Percentiles rank a stretch among this genome's conserved stretches.
Evolutionary conservation across 2,329 filamentous ascomycete species (phyloP).

Genomic region (Colletotrichum camelliae): DNA sequence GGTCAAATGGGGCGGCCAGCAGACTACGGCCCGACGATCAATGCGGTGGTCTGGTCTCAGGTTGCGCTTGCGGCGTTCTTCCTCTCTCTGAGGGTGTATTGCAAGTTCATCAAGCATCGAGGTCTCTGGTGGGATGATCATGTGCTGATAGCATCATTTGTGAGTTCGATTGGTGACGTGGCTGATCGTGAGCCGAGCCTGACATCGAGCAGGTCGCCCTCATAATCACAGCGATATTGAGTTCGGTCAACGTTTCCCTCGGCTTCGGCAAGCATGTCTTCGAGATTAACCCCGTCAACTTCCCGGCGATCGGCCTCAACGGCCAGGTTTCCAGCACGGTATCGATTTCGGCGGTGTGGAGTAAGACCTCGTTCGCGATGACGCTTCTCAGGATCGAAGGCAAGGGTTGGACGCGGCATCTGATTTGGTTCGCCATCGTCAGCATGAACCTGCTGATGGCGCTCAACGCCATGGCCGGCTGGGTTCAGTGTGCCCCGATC

Average conservation of each 20-base stretch:
- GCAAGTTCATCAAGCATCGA: constrained; percentile 26
- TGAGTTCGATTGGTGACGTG: neutral
- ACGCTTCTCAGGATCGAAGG: constrained; percentile 36
- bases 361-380: constrained; percentile 44
- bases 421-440: constrained; percentile 37
- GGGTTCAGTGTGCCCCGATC: constrained; percentile 23
- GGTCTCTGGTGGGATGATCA: constrained; percentile 34
- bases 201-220: neutral
- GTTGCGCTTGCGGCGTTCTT: constrained; percentile 24
- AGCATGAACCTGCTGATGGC: constrained; percentile 34
- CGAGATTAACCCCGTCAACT: constrained; percentile 4
- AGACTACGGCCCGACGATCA: constrained; percentile 15
- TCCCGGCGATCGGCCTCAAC: constrained; percentile 18
- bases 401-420: constrained; percentile 28
- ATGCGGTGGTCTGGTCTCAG: constrained; percentile 24
- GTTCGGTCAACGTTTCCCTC: constrained; percentile 1
- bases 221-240: neutral
- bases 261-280: constrained; percentile 25
- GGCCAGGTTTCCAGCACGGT: constrained; percentile 33
- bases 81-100: constrained; percentile 26
- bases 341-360: constrained; percentile 37
- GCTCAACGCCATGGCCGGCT: constrained; percentile 23
- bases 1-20: constrained; percentile 14
- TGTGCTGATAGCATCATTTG: constrained; percentile 28
- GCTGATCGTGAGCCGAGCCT: neutral